Evolutionary conservation across 306 rosid genomes (phyloP).

Genomic region (Cicer arietinum): DNA sequence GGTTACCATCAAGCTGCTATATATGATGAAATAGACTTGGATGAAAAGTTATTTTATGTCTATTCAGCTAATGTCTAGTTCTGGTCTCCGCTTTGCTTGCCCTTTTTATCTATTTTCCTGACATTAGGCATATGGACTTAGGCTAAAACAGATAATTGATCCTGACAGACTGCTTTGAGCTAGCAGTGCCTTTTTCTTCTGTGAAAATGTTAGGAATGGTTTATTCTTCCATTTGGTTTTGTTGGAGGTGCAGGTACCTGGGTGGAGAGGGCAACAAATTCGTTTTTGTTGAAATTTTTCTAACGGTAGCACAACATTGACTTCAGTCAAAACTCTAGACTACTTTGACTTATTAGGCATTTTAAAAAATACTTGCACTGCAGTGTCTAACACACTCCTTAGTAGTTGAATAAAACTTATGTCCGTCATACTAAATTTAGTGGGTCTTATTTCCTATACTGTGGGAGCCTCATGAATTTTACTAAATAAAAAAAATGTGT

Average conservation of each 20-base stretch:
- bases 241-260: too few relatives aligned
- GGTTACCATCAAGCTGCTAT: not conserved
- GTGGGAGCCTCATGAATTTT: not conserved
- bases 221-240: not conserved
- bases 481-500: not conserved
- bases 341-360: slow-evolving; percentile 12
- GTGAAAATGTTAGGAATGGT: not conserved
- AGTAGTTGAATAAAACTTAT: not conserved
- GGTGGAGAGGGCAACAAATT: not conserved
- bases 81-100: too few relatives aligned
- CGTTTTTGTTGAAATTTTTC: not conserved
- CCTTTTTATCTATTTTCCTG: too few relatives aligned
- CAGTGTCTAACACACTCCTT: not conserved
- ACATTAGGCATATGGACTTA: not conserved
- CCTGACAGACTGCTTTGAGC: not conserved
- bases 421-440: not conserved
- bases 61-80: too few relatives aligned
- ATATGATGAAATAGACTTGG: too few relatives aligned
- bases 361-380: not conserved
- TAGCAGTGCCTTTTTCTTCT: not conserved
- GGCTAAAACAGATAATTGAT: not conserved
- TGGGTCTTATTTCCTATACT: not conserved
- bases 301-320: slow-evolving; percentile 2
- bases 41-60: too few relatives aligned
- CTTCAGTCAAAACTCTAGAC: not conserved